Base-by-base conservation (phyloP, 2,329 filamentous ascomycete species). In the Exophiala aquamarina region DNA sequence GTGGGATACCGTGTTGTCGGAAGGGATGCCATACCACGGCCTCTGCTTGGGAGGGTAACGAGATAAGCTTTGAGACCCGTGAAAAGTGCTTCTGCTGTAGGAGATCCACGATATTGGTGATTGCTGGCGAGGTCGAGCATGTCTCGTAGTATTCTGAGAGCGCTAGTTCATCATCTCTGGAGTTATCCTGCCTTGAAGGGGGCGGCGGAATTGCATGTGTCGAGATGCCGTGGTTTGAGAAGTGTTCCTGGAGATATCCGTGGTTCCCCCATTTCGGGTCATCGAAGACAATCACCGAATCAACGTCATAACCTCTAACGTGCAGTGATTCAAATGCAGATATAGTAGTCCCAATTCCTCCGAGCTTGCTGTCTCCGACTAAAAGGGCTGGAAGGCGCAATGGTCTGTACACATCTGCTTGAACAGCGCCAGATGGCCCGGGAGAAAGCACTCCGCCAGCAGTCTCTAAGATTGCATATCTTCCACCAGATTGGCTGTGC, bases 371-470 rank as follows among this genome's bases (percentile, higher is more conserved):
- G 63, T 94, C 89, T 5, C 85, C 88, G 0, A 94, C 76, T 0
- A 94, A 77, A 11, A 93, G 68, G 1, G 86, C 78, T 0, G 89
- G 88, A 1, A 87, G 67, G n/a, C 88, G 76, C 1, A 94, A 67
- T 1, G 87, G 82, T 15, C 84, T 74, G 62, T 91, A 93, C 1
- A 91, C 68, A 60, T 94, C 88, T 2, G 84, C 87, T 61, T 94
- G 89, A 0, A 85, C 82, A 2, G 76, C 85, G 8, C 87, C 87
- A 28, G 85, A 87, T 1, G 88, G 89, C 0, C 80, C 80, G 0
- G 89, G 89, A 0, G 87, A 92, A 52, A 92, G 82, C 0, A 92
- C 86, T 1, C 89, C 89, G 1, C 88, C 89, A 1, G 89, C 88
- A 2, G 89, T 93, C 64, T 94, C 89, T 36, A 93, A 72, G 37